Evolutionary conservation across 139 green algal genomes (phyloP).

Genomic region (Chlamydomonas urium): DNA sequence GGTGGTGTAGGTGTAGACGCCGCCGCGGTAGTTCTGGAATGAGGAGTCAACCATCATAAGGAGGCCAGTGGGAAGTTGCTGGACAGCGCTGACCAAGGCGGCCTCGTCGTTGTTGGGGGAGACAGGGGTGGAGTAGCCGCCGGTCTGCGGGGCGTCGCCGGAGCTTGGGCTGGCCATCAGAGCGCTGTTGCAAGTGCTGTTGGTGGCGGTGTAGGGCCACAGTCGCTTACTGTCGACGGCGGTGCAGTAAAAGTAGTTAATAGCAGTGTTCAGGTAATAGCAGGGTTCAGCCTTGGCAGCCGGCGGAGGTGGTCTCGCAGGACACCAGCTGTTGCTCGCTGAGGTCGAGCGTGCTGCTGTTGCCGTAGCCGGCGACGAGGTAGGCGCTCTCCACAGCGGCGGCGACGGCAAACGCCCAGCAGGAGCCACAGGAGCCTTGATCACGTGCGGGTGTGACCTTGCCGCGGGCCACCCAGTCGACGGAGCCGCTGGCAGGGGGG

Average conservation of each 20-base stretch:
- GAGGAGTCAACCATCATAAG: conserved; percentile 1
- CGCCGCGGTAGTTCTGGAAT: conserved; percentile 10
- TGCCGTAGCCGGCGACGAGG: background rate
- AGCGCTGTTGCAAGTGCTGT: background rate
- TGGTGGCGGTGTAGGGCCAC: background rate
- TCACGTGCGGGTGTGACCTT: conserved; percentile 10
- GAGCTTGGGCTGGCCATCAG: background rate
- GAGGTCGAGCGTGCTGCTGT: background rate
- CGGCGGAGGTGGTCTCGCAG: conserved; percentile 8
- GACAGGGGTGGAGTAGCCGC: background rate
- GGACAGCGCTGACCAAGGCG: background rate
- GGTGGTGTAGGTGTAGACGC: conserved; percentile 4
- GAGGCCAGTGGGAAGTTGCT: background rate
- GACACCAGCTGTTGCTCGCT: conserved; percentile 19
- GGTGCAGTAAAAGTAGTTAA: background rate
- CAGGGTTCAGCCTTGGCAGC: background rate
- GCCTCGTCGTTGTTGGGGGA: background rate
- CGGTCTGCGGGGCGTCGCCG: background rate
- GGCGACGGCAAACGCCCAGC: conserved; percentile 17
- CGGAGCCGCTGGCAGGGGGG: background rate
- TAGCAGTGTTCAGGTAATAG: too few species aligned
- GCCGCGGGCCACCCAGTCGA: conserved; percentile 16
- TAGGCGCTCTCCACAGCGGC: conserved; percentile 13
- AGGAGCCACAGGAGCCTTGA: conserved; percentile 19
- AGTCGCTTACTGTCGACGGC: background rate